These are phyloP conservation scores for Trypanosoma cruzi DNA, from an alignment of 208 protist species.

Conservation along the genomic window DNA sequence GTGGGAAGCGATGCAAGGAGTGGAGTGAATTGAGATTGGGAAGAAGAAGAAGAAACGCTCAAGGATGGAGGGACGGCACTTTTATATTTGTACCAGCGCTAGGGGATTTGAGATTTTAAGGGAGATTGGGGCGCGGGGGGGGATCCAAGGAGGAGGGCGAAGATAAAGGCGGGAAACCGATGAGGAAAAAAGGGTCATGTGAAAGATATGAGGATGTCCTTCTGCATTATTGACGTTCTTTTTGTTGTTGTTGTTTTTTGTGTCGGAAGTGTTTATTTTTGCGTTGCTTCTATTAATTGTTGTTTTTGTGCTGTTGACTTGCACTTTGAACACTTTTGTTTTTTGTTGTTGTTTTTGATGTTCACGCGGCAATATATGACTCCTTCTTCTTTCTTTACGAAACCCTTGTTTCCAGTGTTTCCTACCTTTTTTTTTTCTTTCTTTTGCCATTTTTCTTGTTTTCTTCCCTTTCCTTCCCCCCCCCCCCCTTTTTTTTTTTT, in stretches of 20 bases:
- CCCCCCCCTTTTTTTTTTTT: background rate
- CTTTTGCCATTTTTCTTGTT: background rate
- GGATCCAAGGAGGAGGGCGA: too few species aligned
- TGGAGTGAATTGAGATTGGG: slow-evolving; percentile 4
- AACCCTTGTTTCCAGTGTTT: background rate
- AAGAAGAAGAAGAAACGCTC: background rate
- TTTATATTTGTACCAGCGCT: background rate
- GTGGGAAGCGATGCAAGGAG: slow-evolving; percentile 5
- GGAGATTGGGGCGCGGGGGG: too few species aligned
- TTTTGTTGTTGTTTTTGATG: too few species aligned
- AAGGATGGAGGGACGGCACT: background rate
- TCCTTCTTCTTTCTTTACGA: background rate
- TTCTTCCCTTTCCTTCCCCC: background rate
- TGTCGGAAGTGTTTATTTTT: too few species aligned
- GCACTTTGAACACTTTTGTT: background rate
- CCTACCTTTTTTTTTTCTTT: background rate
- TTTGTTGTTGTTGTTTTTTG: too few species aligned
- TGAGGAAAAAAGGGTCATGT: too few species aligned
- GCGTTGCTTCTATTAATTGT: too few species aligned
- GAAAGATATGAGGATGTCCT: too few species aligned
- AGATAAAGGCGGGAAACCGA: too few species aligned
- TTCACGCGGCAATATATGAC: background rate
- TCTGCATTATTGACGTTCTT: too few species aligned
- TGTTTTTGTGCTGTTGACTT: too few species aligned
- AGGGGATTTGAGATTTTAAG: too few species aligned